These are phyloP conservation scores for Rosa chinensis DNA, from an alignment of 306 rosid species.

Conservation along the genomic window DNA sequence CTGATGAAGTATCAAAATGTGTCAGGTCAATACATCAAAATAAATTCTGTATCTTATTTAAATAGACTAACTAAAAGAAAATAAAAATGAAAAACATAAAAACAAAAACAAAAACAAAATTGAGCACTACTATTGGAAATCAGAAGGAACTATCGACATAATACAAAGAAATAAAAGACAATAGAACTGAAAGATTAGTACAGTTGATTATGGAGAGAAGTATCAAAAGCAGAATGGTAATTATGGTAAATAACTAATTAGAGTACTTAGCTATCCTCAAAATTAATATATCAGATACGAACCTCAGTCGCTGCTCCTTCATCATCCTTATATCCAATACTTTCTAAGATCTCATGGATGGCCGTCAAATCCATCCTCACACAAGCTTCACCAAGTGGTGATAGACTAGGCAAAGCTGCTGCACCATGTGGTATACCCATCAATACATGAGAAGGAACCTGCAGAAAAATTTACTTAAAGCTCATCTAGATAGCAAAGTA, in stretches of 20 bases:
- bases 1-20: not conserved
- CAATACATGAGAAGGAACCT: constrained; percentile 88
- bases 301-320: constrained; percentile 98
- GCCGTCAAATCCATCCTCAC: constrained; percentile 80
- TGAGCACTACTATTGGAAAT: not conserved
- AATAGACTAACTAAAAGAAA: no score
- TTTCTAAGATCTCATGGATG: constrained; percentile 83
- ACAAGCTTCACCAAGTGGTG: constrained; percentile 90
- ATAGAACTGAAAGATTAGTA: not conserved
- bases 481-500: constrained; percentile 32
- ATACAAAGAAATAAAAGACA: not conserved
- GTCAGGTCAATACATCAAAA: not conserved
- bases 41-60: no score
- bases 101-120: no score
- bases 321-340: constrained; percentile 84
- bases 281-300: constrained; percentile 31
- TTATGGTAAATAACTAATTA: not conserved
- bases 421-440: constrained; percentile 78
- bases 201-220: not conserved
- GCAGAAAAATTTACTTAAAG: constrained; percentile 29
- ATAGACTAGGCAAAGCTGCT: constrained; percentile 48
- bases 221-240: not conserved
- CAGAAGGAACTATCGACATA: not conserved
- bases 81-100: no score
- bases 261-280: not conserved